phyloP scores from a whole-genome alignment of 176 grass and related monocot genomes.

The Oryza nivara region DNA sequence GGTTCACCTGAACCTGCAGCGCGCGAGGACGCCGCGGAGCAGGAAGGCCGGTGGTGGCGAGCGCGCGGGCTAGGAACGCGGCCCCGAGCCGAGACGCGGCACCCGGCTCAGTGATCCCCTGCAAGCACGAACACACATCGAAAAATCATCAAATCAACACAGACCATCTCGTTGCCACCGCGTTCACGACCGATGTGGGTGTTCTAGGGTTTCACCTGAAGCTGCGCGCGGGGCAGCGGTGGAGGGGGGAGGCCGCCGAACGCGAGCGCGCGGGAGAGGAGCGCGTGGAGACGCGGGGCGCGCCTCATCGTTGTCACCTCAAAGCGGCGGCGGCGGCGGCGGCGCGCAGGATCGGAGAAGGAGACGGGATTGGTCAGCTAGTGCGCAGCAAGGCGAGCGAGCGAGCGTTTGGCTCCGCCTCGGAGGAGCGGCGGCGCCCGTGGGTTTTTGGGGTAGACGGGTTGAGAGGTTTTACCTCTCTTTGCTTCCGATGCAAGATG shows the following conservation, averaged over 20 bases:
- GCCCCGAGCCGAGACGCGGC: conserved; percentile 1
- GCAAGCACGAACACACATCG: background rate
- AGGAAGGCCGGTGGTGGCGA: background rate
- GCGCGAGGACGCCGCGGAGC: background rate
- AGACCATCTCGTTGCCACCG: background rate
- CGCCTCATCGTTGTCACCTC: conserved; percentile 16
- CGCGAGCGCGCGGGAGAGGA: conserved; percentile 32
- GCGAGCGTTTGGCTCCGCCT: background rate
- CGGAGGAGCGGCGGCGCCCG: conserved; percentile 18
- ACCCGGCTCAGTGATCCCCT: background rate
- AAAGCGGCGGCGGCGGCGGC: background rate
- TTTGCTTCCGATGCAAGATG: conserved; percentile 32
- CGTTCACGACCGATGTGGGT: background rate
- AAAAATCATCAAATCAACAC: background rate
- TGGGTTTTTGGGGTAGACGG: conserved; percentile 9
- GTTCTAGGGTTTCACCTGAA: conserved; percentile 14
- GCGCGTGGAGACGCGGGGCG: conserved; percentile 20
- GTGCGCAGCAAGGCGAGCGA: background rate
- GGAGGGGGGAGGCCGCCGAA: background rate
- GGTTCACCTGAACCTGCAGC: background rate
- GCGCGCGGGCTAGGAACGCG: background rate
- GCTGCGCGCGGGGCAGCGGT: background rate
- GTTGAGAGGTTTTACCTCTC: background rate
- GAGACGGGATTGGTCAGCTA: background rate
- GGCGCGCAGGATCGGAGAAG: background rate